Evolutionary conservation across 73 alveolate species (phyloP), one percentile per base, ranked within the genome.

Genomic region (Blepharisma stoltei): DNA sequence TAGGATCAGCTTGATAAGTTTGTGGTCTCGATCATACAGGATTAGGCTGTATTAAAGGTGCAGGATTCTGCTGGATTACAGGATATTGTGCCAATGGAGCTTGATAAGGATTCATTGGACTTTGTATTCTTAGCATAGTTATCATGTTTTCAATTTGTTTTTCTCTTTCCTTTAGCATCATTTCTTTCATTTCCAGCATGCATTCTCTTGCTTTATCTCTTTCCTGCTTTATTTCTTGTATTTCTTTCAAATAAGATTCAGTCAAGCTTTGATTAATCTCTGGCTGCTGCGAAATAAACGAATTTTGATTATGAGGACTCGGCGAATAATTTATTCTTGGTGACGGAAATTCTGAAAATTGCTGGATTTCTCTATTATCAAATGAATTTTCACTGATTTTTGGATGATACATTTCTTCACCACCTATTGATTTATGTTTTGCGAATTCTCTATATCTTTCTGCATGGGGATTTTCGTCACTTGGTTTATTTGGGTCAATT

Each of bases 161-260:
- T 25, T 60, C 73, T 25, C 23, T 60, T 60, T 60, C 73, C 2
- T 25, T 14, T 2, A 60, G 46, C 73, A 60, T 60, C 73, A 60
- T 60, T 60, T 60, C 73, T 60, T 38, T 60, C 73, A 60, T 60
- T 60, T 60, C 73, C 11, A 60, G 46, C 18, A 14, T 9, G n/a
- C 23, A 38, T 38, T 60, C 73, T 60, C 46, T 14, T 14, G 73
- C 73, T 14, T 38, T 14, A 25, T 60, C 73, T 14, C 73, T 14
- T 25, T 60, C 73, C 18, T 14, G 11, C 23, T 38, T 14, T 14
- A 38, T 60, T 60, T 60, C 73, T 60, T 60, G 73, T n/a, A 60
- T n/a, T 60, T 60, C 73, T 60, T 38, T 60, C 5, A n/a, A 14
- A 25, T 60, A 60, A 20, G 73, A 18, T 5, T 60, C 73, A 32